Conservation (phyloP, 192 early-diverging fungal species). For the Coemansia sp. region DNA sequence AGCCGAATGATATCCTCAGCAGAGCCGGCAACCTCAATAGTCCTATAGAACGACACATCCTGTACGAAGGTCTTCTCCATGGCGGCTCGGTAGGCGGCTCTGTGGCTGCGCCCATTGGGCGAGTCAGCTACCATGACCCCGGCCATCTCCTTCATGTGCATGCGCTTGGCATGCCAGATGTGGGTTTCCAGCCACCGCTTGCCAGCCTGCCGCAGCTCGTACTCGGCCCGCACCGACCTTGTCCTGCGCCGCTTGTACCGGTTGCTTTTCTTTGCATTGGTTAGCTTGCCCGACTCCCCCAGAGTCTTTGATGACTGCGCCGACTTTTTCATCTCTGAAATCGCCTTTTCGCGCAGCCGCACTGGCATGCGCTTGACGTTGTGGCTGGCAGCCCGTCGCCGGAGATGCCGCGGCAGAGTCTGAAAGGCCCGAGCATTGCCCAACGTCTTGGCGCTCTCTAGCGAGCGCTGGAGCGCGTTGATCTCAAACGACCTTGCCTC, state of each 20-base stretch:
- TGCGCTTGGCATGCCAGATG: constrained; percentile 97
- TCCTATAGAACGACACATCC: constrained; percentile 80
- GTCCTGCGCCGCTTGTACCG: constrained; percentile 49
- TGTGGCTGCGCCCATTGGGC: constrained; percentile 82
- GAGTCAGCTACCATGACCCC: constrained; percentile 65
- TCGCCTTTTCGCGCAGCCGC: constrained; percentile 73
- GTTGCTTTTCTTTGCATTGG: constrained; percentile 21
- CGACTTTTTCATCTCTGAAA: constrained; percentile 62
- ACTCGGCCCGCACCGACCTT: constrained; percentile 26
- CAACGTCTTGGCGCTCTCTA: constrained; percentile 59
- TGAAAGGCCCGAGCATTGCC: constrained; percentile 78
- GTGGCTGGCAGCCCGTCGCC: constrained; percentile 91
- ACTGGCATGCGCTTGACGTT: constrained; percentile 91
- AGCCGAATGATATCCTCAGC: constrained; percentile 49
- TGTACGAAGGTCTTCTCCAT: constrained; percentile 74
- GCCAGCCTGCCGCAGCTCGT: constrained; percentile 44
- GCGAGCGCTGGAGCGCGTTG: constrained; percentile 74
- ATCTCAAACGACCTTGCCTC: constrained; percentile 85
- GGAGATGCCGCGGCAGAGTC: constrained; percentile 83
- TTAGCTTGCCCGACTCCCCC: constrained; percentile 16
- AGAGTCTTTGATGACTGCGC: constrained; percentile 24
- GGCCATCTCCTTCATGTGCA: constrained; percentile 90
- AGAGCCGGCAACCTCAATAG: constrained; percentile 68
- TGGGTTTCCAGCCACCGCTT: constrained; percentile 95
- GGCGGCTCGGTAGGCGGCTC: constrained; percentile 72